Evolutionary conservation across 2,329 filamentous ascomycete genomes (phyloP).

Genomic region (Talaromyces sp.): DNA sequence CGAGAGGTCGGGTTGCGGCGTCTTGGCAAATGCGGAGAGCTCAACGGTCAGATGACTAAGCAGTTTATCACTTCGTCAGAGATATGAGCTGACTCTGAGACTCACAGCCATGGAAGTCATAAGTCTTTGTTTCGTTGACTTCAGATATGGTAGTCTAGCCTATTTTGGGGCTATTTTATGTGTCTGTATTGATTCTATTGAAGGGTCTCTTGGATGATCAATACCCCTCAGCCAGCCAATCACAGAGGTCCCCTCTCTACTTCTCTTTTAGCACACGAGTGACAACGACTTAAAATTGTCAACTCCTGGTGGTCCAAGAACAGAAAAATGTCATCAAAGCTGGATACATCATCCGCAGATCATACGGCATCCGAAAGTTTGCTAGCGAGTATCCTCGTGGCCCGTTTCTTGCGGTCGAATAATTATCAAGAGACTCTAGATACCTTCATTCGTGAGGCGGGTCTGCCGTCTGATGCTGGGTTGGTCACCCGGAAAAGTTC

Average conservation of each 20-base stretch:
- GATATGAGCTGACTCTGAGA: neutral
- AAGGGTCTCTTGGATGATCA: neutral
- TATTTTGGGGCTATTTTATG: neutral
- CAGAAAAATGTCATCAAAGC: neutral
- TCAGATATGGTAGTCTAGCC: neutral
- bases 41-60: conserved; percentile 13
- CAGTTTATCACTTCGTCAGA: neutral
- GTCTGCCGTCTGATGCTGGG: conserved; percentile 52
- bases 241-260: neutral
- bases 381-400: conserved; percentile 38
- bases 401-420: conserved; percentile 43
- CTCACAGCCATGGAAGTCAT: neutral
- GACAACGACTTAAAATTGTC: neutral
- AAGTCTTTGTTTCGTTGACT: neutral
- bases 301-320: neutral
- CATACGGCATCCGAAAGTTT: conserved; percentile 18
- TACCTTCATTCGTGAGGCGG: conserved; percentile 58
- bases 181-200: neutral
- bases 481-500: neutral
- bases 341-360: neutral
- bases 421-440: conserved; percentile 52
- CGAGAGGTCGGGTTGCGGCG: conserved; percentile 5
- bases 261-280: neutral
- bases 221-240: neutral
- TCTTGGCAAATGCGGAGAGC: conserved; percentile 15